Evolutionary conservation across 768 basidiomycete species (phyloP), one percentile per base, ranked within the genome.

Genomic region (Amanita inopinata): DNA sequence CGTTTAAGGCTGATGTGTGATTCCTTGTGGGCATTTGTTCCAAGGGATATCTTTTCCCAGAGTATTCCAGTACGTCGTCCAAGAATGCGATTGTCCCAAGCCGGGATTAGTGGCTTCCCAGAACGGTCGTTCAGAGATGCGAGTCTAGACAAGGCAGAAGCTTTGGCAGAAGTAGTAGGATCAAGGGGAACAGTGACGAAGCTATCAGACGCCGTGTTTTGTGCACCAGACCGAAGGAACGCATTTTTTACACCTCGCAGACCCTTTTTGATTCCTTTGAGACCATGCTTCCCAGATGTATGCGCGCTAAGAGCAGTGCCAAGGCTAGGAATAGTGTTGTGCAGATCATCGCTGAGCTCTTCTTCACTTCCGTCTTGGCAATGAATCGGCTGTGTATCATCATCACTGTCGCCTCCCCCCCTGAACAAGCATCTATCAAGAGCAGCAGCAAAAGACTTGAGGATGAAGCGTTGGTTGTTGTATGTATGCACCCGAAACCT

Each of bases 361-460:
- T 0, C 7, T 45, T 31, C 38, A 24, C 44, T 33, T 32, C 32
- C 31, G n/a, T 22, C n/a, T n/a, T 38, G 14, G 9, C n/a, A 34
- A 10, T 10, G 20, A 18, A 3, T 28, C 18, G 20, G 22, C 15
- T 22, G 20, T 17, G 18, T 25, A 11, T 49, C 49, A 5, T 49
- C 47, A 6, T 54, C 51, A 12, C 50, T 53, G 34, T 53, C 49
- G 14, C 28, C 33, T 41, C 41, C 38, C 38, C 27, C 50, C 32
- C 33, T 48, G 19, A 54, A 49, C 19, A 61, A 51, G 47, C 49
- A 56, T 41, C 52, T 46, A 20, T 62, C 62, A 6, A 70, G 55
- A 15, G 55, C 46, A 6, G 53, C 52, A 27, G 60, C 56, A 49
- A 67, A 69, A 23, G 63, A 64, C 2, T 48, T 49, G 17, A 60